Evolutionary conservation across 2,329 filamentous ascomycete species (phyloP), one percentile per base, ranked within the genome.

Genomic region (Paecilomyces formosus): DNA sequence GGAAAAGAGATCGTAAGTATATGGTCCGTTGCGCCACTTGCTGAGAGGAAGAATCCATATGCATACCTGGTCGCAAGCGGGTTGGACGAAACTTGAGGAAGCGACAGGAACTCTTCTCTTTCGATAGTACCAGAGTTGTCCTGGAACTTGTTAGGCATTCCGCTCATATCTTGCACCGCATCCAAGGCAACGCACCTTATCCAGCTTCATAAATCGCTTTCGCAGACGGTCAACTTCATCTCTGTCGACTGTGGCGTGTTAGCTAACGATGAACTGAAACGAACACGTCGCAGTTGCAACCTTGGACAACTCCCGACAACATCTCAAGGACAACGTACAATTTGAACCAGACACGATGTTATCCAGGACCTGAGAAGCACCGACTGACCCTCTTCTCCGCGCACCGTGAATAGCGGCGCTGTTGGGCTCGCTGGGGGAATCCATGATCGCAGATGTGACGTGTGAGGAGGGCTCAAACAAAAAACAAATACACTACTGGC

Each of bases 121-220:
- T 99, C 94, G 77, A 99, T 96, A 54, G 94, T 97, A 67, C 94
- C 94, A 13, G 92, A 97, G 79, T 95, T 95, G 76, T 99, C 93
- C 93, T 97, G 65, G 13, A 15, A 15, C 45, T 53, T 30, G 3
- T 18, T 11, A 21, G 22, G 11, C 55, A 68, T 3, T 28, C 11
- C 3, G 59, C 13, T 4, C 39, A 45, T 45, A 7, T 45, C 15
- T 1, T 9, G 18, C 3, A 8, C 15, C 18, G 6, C 9, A 7
- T 18, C 39, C 13, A 45, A 21, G n/a, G 18, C 7, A 18, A 45
- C 18, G 13, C 55, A 94, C 93, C 85, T 97, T 97, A 78, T 99
- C 94, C 61, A 99, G 82, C 79, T 99, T 99, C 93, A 97, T 97
- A 73, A 99, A 99, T 62, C 93, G 86, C 81, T 99, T 99, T 71